phyloP scores from a whole-genome alignment of 2,329 filamentous ascomycete species.

The Trichoderma arundinaceum region DNA sequence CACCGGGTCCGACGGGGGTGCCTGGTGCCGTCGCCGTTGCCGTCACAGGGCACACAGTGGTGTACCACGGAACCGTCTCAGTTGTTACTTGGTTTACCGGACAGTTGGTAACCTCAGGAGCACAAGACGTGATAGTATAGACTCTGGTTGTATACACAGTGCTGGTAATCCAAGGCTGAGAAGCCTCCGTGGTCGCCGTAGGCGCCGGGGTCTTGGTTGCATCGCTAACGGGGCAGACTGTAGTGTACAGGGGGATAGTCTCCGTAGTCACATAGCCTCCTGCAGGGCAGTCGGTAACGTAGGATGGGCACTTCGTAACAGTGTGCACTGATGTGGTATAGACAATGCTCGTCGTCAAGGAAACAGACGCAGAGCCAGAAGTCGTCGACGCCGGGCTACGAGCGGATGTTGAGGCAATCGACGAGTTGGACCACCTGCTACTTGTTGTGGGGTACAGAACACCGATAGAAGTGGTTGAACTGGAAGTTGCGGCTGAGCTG shows the following conservation, averaged over 20 bases:
- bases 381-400: slow-evolving; percentile 21
- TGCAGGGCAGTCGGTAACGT: slow-evolving; percentile 47
- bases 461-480: neutral
- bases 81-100: slow-evolving; percentile 44
- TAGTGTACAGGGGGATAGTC: slow-evolving; percentile 52
- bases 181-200: slow-evolving; percentile 19
- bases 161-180: slow-evolving; percentile 37
- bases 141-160: slow-evolving; percentile 60
- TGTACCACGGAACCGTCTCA: slow-evolving; percentile 44
- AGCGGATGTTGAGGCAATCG: slow-evolving; percentile 18
- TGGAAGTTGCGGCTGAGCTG: neutral
- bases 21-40: slow-evolving; percentile 33
- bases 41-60: slow-evolving; percentile 47
- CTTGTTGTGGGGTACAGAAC: slow-evolving; percentile 23
- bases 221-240: slow-evolving; percentile 49
- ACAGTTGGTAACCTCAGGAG: slow-evolving; percentile 58
- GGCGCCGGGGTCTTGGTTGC: slow-evolving; percentile 33
- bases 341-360: slow-evolving; percentile 46
- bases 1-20: slow-evolving; percentile 15
- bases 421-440: slow-evolving; percentile 32
- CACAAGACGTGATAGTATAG: slow-evolving; percentile 61
- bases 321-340: slow-evolving; percentile 55
- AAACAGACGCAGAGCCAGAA: slow-evolving; percentile 1
- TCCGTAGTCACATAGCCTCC: slow-evolving; percentile 48
- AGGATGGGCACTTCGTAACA: slow-evolving; percentile 60